phyloP scores from a whole-genome alignment of 805 yeast genomes.

The Kuraishia borneana region DNA sequence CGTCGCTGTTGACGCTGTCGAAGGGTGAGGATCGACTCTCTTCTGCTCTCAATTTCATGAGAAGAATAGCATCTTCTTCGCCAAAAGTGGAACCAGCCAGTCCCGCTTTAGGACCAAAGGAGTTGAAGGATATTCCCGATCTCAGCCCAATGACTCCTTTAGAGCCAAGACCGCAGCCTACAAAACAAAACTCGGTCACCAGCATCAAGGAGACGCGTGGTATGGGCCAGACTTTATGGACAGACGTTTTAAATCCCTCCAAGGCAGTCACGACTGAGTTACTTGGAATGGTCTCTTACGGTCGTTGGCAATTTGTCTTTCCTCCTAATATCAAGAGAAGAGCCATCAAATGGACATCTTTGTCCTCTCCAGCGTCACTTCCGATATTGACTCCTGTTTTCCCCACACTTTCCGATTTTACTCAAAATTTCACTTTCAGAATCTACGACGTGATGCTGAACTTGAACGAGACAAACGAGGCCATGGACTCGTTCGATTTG shows the following conservation, averaged over 20 bases:
- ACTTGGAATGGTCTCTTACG: conserved; percentile 48
- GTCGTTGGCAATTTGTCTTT: conserved; percentile 87
- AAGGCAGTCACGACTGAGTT: conserved; percentile 44
- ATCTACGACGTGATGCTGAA: conserved; percentile 71
- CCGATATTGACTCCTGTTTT: conserved; percentile 76
- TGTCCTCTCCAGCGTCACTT: conserved; percentile 86
- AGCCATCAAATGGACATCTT: conserved; percentile 83
- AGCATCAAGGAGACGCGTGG: conserved; percentile 9
- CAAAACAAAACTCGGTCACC: conserved; percentile 2
- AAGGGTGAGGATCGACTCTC: conserved; percentile 7
- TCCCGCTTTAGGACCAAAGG: conserved; percentile 4
- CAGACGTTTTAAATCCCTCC: conserved; percentile 69
- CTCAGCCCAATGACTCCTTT: not conserved
- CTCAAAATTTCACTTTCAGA: conserved; percentile 64
- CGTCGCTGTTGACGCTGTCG: conserved; percentile 23
- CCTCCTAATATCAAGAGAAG: conserved; percentile 59
- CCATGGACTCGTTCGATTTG: conserved; percentile 45
- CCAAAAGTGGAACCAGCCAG: conserved; percentile 8
- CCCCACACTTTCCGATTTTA: conserved; percentile 60
- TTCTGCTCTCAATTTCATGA: conserved; percentile 18
- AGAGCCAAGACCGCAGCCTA: conserved; percentile 1
- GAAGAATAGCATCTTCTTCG: conserved; percentile 20
- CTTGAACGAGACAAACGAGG: conserved; percentile 38
- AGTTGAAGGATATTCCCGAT: not conserved
- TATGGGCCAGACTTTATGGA: conserved; percentile 32